Conservation (phyloP, 768 basidiomycete species). For the Russula sp. region DNA sequence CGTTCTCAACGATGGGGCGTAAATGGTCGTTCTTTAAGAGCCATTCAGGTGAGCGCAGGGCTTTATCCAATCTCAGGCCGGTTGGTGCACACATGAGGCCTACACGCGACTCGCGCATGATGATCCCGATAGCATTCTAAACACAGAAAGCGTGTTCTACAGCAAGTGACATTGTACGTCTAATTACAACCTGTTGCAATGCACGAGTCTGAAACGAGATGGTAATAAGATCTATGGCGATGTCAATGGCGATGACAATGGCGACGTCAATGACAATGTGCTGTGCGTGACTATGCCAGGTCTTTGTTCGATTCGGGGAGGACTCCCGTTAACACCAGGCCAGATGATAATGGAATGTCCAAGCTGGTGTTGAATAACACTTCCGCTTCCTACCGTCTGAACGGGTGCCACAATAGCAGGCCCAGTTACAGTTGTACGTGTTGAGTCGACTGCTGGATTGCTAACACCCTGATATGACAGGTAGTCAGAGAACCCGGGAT, state of each 20-base stretch:
- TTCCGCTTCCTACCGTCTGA: slow-evolving; percentile 28
- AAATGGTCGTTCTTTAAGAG: slow-evolving; percentile 6
- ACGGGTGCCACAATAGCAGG: not conserved
- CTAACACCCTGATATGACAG: not conserved
- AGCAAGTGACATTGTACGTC: slow-evolving; percentile 14
- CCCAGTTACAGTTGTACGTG: not conserved
- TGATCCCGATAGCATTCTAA: slow-evolving; percentile 8
- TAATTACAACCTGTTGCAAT: not conserved
- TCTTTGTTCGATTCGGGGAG: slow-evolving; percentile 56
- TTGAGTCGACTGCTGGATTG: slow-evolving; percentile 1
- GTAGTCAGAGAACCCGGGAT: slow-evolving; percentile 27
- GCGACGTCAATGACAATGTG: slow-evolving; percentile 9
- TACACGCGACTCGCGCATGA: slow-evolving; percentile 18
- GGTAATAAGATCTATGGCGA: not conserved
- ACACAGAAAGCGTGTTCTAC: slow-evolving; percentile 20
- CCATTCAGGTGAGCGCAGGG: not conserved
- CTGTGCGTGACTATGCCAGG: slow-evolving; percentile 33
- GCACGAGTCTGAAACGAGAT: slow-evolving; percentile 1
- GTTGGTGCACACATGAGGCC: slow-evolving; percentile 14
- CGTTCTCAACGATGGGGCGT: not conserved
- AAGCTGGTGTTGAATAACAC: slow-evolving; percentile 44
- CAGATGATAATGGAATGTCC: slow-evolving; percentile 66
- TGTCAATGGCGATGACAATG: not conserved
- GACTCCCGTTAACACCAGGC: slow-evolving; percentile 54
- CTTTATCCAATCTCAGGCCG: slow-evolving; percentile 2